These are phyloP conservation scores for Globisporangium carolinianum DNA, from an alignment of 352 stramenopile genomes.

Conservation along the genomic window DNA sequence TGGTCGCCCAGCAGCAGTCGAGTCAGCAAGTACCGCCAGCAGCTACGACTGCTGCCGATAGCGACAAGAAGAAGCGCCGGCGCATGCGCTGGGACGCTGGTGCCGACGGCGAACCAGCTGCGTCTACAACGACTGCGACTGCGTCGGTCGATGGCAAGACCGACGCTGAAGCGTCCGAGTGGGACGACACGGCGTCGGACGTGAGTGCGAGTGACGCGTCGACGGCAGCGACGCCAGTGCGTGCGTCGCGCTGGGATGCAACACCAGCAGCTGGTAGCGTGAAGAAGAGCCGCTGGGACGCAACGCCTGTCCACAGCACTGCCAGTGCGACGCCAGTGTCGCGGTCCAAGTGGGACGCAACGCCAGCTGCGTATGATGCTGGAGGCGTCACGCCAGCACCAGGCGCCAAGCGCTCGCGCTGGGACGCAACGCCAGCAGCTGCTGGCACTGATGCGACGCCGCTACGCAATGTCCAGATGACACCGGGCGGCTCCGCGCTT, in stretches of 20 bases:
- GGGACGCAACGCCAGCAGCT: conserved; percentile 93
- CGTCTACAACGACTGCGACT: conserved; percentile 1
- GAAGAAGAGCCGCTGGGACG: conserved; percentile 84
- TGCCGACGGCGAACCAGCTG: conserved; percentile 12
- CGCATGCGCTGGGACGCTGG: conserved; percentile 84
- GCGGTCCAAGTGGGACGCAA: conserved; percentile 91
- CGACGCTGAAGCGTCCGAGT: conserved; percentile 65
- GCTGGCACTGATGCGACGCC: conserved; percentile 37
- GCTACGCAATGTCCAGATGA: conserved; percentile 55
- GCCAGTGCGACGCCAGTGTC: conserved; percentile 18
- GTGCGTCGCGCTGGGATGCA: conserved; percentile 73
- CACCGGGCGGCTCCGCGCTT: conserved; percentile 48
- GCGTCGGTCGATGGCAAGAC: conserved; percentile 32
- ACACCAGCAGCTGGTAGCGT: conserved; percentile 24
- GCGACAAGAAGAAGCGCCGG: conserved; percentile 58
- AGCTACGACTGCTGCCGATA: neutral
- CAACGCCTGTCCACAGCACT: conserved; percentile 50
- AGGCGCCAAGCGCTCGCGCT: conserved; percentile 89
- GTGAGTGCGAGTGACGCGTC: conserved; percentile 22
- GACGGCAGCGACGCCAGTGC: conserved; percentile 41
- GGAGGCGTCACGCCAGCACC: conserved; percentile 43
- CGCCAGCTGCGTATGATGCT: conserved; percentile 50
- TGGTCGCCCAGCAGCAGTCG: conserved; percentile 25
- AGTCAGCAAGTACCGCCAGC: conserved; percentile 7
- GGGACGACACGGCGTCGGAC: conserved; percentile 50